Base-by-base conservation (phyloP, 768 basidiomycete genomes). In the Rubroboletus pulcherrimus region DNA sequence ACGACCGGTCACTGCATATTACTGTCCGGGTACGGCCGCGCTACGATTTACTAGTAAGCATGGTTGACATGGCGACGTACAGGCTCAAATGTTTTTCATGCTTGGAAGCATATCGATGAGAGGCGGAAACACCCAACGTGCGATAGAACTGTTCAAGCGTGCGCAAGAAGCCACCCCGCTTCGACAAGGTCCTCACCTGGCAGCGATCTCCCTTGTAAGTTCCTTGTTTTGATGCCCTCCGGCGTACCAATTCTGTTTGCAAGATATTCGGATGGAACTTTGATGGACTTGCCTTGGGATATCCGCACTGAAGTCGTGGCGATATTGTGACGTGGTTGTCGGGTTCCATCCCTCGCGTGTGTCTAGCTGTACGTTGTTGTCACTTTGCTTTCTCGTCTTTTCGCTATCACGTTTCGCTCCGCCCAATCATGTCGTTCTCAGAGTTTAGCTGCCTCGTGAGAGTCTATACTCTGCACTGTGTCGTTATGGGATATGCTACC, bases 181-280 rank as follows among this genome's bases (percentile, higher is more conserved):
- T 0, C 29, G 17, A 19, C 3, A 39, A 11, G 11, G 15, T n/a
- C 51, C 59, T 39, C 45, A 26, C 19, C 43, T 62, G 15, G 31
- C 3, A 9, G 41, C 21, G 2, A 30, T 61, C 9, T 58, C 61
- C 2, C 53, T 62, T 6, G 58, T 59, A 29, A 49, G 58, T 0
- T 19, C 35, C 11, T 4, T 4, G 3, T 10, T 7, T 2, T 11
- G 24, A 24, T 24, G 24, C 4, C 24, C 9, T 0, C 1, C 7
- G 12, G 11, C 14, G 19, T 0, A 51, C 30, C 10, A 24, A 44
- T 10, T 11, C 17, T 17, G 0, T 21, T 50, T n/a, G 10, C n/a
- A 51, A 59, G 51, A 43, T 58, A 1, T 57, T 62, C 33, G 60
- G 60, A 0, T 62, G 60, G 60, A 10, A 49, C n/a, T 57, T 61